Conservation (phyloP, 345 rosid species). For the Excoecaria agallocha region DNA sequence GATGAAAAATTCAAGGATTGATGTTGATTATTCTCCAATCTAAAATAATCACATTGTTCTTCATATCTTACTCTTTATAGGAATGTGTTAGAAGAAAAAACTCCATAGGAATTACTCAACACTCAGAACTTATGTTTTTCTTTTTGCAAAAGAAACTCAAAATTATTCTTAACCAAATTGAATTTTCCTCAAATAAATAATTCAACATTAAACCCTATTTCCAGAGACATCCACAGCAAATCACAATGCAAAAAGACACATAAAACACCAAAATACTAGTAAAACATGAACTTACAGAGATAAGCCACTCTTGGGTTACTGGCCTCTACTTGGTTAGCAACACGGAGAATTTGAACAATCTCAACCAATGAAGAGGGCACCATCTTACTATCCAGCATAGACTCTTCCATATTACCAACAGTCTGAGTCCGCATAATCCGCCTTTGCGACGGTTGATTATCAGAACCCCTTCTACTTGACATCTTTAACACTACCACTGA, state of each 20-base stretch:
- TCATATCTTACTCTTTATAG: background rate
- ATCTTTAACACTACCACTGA: constrained; percentile 30
- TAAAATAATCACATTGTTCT: background rate
- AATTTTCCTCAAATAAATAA: background rate
- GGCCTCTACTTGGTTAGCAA: constrained; percentile 94
- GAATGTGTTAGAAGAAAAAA: background rate
- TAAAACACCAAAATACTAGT: background rate
- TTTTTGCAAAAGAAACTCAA: no score
- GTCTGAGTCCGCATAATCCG: constrained; percentile 84
- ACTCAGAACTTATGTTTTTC: no score
- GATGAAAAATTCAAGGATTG: background rate
- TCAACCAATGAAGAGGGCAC: constrained; percentile 93
- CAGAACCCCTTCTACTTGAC: constrained; percentile 46
- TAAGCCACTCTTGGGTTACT: constrained; percentile 93
- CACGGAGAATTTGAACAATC: constrained; percentile 99
- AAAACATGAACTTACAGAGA: constrained; percentile 68
- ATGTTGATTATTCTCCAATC: background rate
- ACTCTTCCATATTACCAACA: constrained; percentile 84
- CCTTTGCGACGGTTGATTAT: constrained; percentile 43
- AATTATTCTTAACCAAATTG: no score
- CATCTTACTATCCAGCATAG: constrained; percentile 85
- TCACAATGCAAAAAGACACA: background rate
- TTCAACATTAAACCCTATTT: background rate
- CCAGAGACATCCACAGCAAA: background rate
- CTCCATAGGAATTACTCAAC: background rate